These are phyloP conservation scores for Blastobotrys mokoenaii DNA, from an alignment of 805 yeast genomes.

Conservation along the genomic window DNA sequence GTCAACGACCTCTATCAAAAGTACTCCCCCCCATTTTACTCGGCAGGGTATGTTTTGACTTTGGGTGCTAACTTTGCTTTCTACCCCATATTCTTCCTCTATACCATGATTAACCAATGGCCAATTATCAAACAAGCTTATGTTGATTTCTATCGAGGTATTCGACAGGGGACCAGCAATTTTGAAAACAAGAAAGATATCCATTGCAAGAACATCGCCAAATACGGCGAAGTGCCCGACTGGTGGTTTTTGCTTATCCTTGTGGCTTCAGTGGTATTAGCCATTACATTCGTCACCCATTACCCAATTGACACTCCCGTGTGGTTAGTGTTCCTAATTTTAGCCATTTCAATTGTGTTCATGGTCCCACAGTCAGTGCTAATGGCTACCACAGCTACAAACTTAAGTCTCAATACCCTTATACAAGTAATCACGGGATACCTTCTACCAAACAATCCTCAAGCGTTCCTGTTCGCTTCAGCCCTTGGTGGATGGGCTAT, in stretches of 20 bases:
- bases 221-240: constrained; percentile 63
- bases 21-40: constrained; percentile 62
- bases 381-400: constrained; percentile 49
- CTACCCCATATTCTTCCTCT: constrained; percentile 48
- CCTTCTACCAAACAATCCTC: constrained; percentile 46
- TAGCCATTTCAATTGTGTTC: constrained; percentile 45
- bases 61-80: constrained; percentile 51
- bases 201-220: constrained; percentile 33
- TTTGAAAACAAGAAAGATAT: constrained; percentile 14
- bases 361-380: constrained; percentile 55
- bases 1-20: constrained; percentile 42
- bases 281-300: constrained; percentile 15
- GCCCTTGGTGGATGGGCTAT: constrained; percentile 40
- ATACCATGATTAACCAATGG: constrained; percentile 21
- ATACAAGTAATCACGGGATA: constrained; percentile 59
- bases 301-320: constrained; percentile 24
- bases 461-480: constrained; percentile 24
- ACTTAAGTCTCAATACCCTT: constrained; percentile 51
- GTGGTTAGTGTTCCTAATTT: constrained; percentile 44
- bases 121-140: constrained; percentile 8
- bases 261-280: constrained; percentile 28
- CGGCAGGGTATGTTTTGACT: constrained; percentile 37
- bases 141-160: constrained; percentile 10
- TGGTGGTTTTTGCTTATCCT: constrained; percentile 58
- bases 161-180: constrained; percentile 11